A percentile compares a stretch with the other conserved stretches of the same genome.
Evolutionary conservation across 1,139 yeast species (phyloP).

Genomic region (Zygosaccharomyces sapae): DNA sequence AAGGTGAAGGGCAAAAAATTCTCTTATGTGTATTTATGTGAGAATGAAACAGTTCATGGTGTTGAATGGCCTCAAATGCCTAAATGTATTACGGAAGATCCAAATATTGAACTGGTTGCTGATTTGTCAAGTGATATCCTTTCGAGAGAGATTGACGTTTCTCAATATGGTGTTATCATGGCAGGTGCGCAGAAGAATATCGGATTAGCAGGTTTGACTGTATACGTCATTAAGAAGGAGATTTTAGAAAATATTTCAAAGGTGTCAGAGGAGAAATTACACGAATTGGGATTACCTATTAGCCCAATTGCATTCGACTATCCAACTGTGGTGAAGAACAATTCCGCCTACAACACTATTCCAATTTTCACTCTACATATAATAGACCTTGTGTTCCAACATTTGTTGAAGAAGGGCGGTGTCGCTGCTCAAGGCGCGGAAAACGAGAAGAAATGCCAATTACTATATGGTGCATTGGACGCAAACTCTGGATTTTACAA

Average conservation of each 20-base stretch:
- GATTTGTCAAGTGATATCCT: conserved; percentile 93
- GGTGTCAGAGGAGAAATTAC: conserved; percentile 60
- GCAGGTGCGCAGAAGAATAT: conserved; percentile 99
- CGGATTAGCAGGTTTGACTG: conserved; percentile 91
- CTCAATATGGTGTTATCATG: conserved; percentile 79
- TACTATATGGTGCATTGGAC: conserved; percentile 63
- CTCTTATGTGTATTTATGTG: conserved; percentile 86
- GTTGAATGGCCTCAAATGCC: conserved; percentile 68
- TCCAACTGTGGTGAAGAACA: conserved; percentile 79
- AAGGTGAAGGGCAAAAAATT: conserved; percentile 45
- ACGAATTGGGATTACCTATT: conserved; percentile 61
- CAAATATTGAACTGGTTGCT: conserved; percentile 72
- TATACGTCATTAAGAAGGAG: conserved; percentile 80
- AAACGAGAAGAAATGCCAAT: conserved; percentile 57
- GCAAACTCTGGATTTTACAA: conserved; percentile 57
- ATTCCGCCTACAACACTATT: conserved; percentile 91
- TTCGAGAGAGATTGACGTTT: conserved; percentile 73
- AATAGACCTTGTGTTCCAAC: conserved; percentile 68
- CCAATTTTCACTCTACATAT: conserved; percentile 90
- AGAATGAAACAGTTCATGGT: conserved; percentile 95
- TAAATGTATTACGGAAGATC: conserved; percentile 53
- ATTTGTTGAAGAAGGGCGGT: conserved; percentile 61
- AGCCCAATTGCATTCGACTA: conserved; percentile 86
- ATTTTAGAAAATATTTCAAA: conserved; percentile 52
- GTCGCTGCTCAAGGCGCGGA: conserved; percentile 50